Conservation (phyloP, 1,139 yeast species). For the Candida sanyaensis region DNA sequence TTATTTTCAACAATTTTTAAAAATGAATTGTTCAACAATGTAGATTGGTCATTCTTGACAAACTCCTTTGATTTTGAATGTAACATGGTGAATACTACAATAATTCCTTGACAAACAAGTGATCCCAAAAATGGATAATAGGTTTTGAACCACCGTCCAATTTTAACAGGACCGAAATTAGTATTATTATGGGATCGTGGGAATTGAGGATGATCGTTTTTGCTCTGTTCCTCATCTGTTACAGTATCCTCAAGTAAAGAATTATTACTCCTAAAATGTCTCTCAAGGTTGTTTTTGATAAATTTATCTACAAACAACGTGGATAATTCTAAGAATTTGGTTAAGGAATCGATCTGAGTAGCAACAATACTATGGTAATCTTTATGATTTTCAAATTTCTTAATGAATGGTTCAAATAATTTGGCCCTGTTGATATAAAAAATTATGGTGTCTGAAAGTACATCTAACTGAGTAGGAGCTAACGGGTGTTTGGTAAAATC, state of each 20-base stretch:
- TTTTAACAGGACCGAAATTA: constrained; percentile 15
- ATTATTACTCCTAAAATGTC: constrained; percentile 1
- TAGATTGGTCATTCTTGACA: constrained; percentile 20
- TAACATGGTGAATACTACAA: constrained; percentile 50
- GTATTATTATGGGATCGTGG: neutral
- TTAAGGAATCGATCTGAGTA: constrained; percentile 37
- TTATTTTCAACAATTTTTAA: constrained; percentile 26
- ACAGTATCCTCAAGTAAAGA: neutral
- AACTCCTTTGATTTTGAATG: constrained; percentile 44
- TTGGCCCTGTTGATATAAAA: constrained; percentile 53
- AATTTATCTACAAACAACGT: constrained; percentile 18
- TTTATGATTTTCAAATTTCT: constrained; percentile 35
- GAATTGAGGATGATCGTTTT: neutral
- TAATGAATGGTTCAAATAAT: constrained; percentile 52
- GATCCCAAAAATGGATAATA: constrained; percentile 51
- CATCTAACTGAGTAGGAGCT: constrained; percentile 34
- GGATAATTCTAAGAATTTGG: constrained; percentile 37
- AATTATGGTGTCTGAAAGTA: constrained; percentile 46
- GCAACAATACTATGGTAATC: constrained; percentile 29
- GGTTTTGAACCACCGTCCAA: constrained; percentile 37
- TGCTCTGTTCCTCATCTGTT: neutral
- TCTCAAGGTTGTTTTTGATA: constrained; percentile 9
- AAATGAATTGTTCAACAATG: constrained; percentile 22
- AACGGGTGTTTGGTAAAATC: constrained; percentile 25
- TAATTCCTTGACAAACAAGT: constrained; percentile 53